These are phyloP conservation scores for Corniculantispora saksenae DNA, from an alignment of 2,329 filamentous ascomycete species.

Conservation along the genomic window DNA sequence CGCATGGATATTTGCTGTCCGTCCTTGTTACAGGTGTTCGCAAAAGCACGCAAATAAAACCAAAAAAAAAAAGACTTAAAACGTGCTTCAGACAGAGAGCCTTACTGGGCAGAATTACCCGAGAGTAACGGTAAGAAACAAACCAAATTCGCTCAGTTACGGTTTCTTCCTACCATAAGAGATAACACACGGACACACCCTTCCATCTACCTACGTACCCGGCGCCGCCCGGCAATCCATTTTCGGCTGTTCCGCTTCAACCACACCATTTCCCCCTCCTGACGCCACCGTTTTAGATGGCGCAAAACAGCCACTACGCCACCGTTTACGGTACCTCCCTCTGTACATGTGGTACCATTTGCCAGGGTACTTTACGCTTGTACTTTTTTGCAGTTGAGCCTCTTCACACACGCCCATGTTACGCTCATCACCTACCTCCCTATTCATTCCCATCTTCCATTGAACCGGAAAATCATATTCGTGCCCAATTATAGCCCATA, in stretches of 20 bases:
- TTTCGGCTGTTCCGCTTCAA: constrained; percentile 11
- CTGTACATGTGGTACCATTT: too few relatives aligned
- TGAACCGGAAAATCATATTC: neutral
- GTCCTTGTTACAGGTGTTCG: too few relatives aligned
- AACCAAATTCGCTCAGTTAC: neutral
- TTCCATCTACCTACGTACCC: neutral
- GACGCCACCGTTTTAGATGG: constrained; percentile 15
- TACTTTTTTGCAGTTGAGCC: too few relatives aligned
- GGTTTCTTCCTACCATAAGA: too few relatives aligned
- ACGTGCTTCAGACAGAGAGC: neutral
- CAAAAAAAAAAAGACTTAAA: neutral
- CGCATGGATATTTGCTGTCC: too few relatives aligned
- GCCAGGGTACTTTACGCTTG: too few relatives aligned
- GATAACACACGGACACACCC: neutral
- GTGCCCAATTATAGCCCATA: neutral
- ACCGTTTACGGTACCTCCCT: too few relatives aligned
- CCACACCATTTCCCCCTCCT: neutral
- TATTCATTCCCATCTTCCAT: too few relatives aligned
- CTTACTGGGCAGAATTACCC: constrained; percentile 2
- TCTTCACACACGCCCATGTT: too few relatives aligned
- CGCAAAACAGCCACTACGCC: neutral
- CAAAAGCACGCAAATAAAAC: neutral
- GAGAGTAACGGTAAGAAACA: neutral
- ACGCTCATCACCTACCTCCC: too few relatives aligned
- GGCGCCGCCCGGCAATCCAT: constrained; percentile 11